Percentiles rank a stretch among this genome's conserved stretches.
Conservation (phyloP, 352 stramenopile species). For the Phytophthora tubulina region DNA sequence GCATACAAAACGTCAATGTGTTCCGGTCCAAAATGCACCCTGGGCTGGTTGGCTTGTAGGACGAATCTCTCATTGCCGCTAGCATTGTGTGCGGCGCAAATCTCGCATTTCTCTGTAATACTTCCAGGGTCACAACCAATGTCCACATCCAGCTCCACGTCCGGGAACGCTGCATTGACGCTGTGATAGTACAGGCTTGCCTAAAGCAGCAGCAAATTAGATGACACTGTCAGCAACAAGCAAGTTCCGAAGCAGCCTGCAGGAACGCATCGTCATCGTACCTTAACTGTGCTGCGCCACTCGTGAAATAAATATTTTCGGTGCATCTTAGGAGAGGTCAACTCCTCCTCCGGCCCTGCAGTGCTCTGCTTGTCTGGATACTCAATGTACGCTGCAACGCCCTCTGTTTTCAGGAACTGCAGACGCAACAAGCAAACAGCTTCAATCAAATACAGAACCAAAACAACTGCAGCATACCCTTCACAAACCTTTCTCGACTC, state of each 20-base stretch:
- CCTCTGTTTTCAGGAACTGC: conserved; percentile 72
- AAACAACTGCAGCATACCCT: neutral
- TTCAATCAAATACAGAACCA: conserved; percentile 1
- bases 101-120: conserved; percentile 44
- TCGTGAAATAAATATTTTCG: conserved; percentile 89
- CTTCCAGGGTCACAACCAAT: conserved; percentile 51
- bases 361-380: conserved; percentile 45
- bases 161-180: conserved; percentile 77
- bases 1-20: conserved; percentile 89
- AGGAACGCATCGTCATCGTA: conserved; percentile 21
- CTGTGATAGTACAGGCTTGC: conserved; percentile 83
- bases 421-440: conserved; percentile 2
- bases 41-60: conserved; percentile 49
- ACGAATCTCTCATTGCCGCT: conserved; percentile 24
- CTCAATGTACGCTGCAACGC: conserved; percentile 80
- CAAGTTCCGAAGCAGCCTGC: neutral
- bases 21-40: conserved; percentile 76
- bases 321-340: conserved; percentile 14
- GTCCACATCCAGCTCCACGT: conserved; percentile 82
- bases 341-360: conserved; percentile 1
- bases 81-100: conserved; percentile 43
- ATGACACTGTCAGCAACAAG: conserved; percentile 9
- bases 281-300: conserved; percentile 84
- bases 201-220: conserved; percentile 35
- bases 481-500: conserved; percentile 79